phyloP scores from a whole-genome alignment of 768 basidiomycete genomes.

The Gelatoporia subvermispora region DNA sequence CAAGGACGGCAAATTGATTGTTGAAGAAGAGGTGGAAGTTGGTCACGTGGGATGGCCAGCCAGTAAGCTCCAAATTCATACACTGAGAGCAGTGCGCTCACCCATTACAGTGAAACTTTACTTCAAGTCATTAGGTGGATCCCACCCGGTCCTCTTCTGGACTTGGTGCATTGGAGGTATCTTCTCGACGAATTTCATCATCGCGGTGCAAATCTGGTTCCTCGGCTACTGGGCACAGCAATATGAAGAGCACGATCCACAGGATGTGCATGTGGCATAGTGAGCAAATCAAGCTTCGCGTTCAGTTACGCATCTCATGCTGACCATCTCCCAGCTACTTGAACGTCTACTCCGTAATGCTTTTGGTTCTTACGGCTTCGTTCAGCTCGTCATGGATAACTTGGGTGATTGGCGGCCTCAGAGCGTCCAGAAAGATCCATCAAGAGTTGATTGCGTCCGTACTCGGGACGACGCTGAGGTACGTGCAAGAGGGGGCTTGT shows the following conservation, averaged over 20 bases:
- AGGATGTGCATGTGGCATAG: slow-evolving; percentile 28
- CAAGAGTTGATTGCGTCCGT: slow-evolving; percentile 23
- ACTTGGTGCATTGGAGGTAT: slow-evolving; percentile 13
- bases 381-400: slow-evolving; percentile 17
- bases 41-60: slow-evolving; percentile 34
- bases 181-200: slow-evolving; percentile 9
- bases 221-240: slow-evolving; percentile 32
- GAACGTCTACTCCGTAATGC: slow-evolving; percentile 17
- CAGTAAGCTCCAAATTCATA: slow-evolving; percentile 16
- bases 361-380: slow-evolving; percentile 12
- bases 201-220: slow-evolving; percentile 27
- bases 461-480: slow-evolving; percentile 28
- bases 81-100: not conserved
- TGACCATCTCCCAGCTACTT: slow-evolving; percentile 24
- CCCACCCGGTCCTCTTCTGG: slow-evolving; percentile 24
- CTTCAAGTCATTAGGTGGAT: slow-evolving; percentile 23
- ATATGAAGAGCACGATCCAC: too few species aligned
- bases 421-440: slow-evolving; percentile 29
- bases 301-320: not conserved
- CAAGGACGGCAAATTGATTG: too few species aligned
- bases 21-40: slow-evolving; percentile 32
- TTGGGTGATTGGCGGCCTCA: slow-evolving; percentile 25
- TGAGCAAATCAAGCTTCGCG: slow-evolving; percentile 10
- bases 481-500: not conserved
- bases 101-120: slow-evolving; percentile 28